phyloP scores from a whole-genome alignment of 225 moss, liverwort and hornwort species.

The Anthoceros angustus region DNA sequence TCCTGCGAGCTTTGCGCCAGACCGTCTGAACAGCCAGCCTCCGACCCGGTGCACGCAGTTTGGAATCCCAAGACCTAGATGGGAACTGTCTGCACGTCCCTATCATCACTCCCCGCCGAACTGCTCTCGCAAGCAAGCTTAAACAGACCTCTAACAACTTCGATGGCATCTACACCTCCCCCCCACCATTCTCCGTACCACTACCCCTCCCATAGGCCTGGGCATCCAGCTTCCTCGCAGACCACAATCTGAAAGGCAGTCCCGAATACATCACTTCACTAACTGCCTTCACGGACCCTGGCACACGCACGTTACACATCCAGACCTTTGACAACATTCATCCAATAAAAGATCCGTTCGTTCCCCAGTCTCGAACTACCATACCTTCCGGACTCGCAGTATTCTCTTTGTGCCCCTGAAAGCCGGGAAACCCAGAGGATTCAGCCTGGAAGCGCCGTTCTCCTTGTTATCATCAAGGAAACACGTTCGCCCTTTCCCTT shows the following conservation, averaged over 20 bases:
- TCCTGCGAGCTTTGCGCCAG: neutral
- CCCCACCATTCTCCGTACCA: neutral
- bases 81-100: neutral
- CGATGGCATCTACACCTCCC: neutral
- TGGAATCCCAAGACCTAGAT: neutral
- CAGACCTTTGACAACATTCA: too few relatives aligned
- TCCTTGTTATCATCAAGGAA: neutral
- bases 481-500: conserved; percentile 15
- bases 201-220: neutral
- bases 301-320: too few relatives aligned
- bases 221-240: too few relatives aligned
- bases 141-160: neutral
- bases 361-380: too few relatives aligned
- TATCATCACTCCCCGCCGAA: neutral
- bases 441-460: neutral
- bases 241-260: too few relatives aligned
- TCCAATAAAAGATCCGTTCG: too few relatives aligned
- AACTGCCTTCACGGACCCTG: too few relatives aligned
- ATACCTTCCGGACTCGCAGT: conserved; percentile 17
- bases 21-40: neutral
- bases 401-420: conserved; percentile 24
- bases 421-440: conserved; percentile 17
- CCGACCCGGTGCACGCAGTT: neutral
- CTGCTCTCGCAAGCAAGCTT: neutral
- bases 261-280: too few relatives aligned